Evolutionary conservation across 768 basidiomycete species (phyloP).

Genomic region (Amanita brunnescens): DNA sequence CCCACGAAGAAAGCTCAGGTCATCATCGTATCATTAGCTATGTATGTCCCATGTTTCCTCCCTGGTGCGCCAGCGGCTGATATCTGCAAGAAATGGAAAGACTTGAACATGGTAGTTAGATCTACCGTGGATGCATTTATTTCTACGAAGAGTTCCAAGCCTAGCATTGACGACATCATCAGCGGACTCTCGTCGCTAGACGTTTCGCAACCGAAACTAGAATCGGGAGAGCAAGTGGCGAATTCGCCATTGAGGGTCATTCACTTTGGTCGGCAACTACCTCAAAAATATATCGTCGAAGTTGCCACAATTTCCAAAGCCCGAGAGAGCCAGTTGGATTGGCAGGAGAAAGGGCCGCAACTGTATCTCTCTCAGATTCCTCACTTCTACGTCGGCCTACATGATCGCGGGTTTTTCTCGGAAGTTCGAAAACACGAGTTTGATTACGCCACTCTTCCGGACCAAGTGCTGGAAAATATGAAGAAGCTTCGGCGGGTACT

Average conservation of each 20-base stretch:
- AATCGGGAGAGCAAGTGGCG: conserved; percentile 15
- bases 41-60: conserved; percentile 14
- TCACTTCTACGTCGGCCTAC: conserved; percentile 32
- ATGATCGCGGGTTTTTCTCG: conserved; percentile 30
- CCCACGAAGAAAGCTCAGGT: conserved; percentile 18
- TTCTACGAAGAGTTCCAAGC: conserved; percentile 12
- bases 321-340: conserved; percentile 19
- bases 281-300: conserved; percentile 16
- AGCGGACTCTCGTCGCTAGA: neutral
- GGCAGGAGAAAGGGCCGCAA: conserved; percentile 40
- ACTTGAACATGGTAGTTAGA: conserved; percentile 31
- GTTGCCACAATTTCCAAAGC: conserved; percentile 2
- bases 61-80: conserved; percentile 17
- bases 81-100: conserved; percentile 27
- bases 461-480: neutral
- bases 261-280: conserved; percentile 25
- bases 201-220: neutral
- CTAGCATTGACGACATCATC: neutral
- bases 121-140: conserved; percentile 30
- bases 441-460: neutral
- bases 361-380: conserved; percentile 40
- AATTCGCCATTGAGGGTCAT: conserved; percentile 25
- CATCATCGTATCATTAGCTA: conserved; percentile 30
- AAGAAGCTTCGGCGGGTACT: conserved; percentile 2
- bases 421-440: conserved; percentile 7